Evolutionary conservation across 2,329 filamentous ascomycete genomes (phyloP), one percentile per base, ranked within the genome.

Genomic region (Alternaria triticina): DNA sequence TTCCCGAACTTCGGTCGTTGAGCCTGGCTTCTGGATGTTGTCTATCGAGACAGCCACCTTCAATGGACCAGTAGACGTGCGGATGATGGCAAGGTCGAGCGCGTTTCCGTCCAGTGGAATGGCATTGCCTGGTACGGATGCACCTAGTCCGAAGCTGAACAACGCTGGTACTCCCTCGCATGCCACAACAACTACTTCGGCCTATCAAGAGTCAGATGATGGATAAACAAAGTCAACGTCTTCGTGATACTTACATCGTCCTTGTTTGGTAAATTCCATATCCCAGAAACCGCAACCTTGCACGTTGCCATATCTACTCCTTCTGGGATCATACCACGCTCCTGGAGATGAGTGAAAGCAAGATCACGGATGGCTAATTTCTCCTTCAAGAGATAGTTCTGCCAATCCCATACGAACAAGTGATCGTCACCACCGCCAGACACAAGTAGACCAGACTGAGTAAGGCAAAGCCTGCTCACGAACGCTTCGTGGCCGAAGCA

Each of bases 401-500:
- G 81, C 95, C 95, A 99, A 66, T 94, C 85, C 94, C 94, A 99
- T 0, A 94, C 83, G 64, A 91, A 88, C 10, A 99, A 75, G 67
- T 90, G 86, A 62, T 90, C 84, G 72, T 98, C 95, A 5, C 95
- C 96, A 52, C 95, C 95, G 10, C 93, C 96, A 6, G 94, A 97
- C 30, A 98, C 82, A 28, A 99, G 85, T 1, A 91, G 70, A n/a
- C 89, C 85, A 4, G 85, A 84, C 23, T 83, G 76, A 0, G 90
- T 89, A 17, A 95, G 82, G 72, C 90, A 91, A 46, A 99, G 82
- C 61, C 88, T 89, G 81, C 86, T 93, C 68, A 99, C 85, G 77
- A 98, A 98, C 40, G 94, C 88, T 56, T 86, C 89, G 80, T 99
- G 96, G 5, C 94, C 95, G 3, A 97, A 86, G 76, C 95, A 98